A percentile compares a stretch with the other conserved stretches of the same genome.
Evolutionary conservation across 176 grass and related monocot species (phyloP).

Genomic region (Carex cristatella): DNA sequence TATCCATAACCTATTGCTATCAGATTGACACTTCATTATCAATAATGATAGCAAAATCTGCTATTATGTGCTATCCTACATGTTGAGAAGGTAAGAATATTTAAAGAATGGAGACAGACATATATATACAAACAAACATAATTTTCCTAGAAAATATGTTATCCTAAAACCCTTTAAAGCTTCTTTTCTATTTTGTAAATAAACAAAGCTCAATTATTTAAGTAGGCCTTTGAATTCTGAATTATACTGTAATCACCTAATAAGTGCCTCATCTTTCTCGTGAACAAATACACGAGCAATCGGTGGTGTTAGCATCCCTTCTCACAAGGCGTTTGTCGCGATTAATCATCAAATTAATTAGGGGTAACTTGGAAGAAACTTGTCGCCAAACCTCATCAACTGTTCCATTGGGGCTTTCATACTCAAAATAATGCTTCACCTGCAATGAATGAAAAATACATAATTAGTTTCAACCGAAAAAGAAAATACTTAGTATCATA

Average conservation of each 20-base stretch:
- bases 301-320: conserved; percentile 38
- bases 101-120: background rate
- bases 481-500: background rate
- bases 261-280: conserved; percentile 23
- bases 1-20: background rate
- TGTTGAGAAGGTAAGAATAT: background rate
- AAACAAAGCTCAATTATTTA: background rate
- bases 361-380: conserved; percentile 69
- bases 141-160: conserved; percentile 5
- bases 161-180: background rate
- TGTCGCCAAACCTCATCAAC: conserved; percentile 90
- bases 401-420: conserved; percentile 72
- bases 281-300: conserved; percentile 81
- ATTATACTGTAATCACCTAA: conserved; percentile 13
- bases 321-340: conserved; percentile 65
- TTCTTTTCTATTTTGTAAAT: background rate
- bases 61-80: background rate
- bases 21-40: background rate
- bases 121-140: background rate
- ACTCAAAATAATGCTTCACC: conserved; percentile 83
- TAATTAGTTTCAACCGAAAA: background rate
- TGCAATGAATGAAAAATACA: conserved; percentile 22
- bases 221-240: background rate
- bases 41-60: too few relatives aligned
- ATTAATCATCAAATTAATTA: conserved; percentile 82